Conservation (phyloP, 495 filamentous ascomycete genomes). For the Clavariopsis aquatica region DNA sequence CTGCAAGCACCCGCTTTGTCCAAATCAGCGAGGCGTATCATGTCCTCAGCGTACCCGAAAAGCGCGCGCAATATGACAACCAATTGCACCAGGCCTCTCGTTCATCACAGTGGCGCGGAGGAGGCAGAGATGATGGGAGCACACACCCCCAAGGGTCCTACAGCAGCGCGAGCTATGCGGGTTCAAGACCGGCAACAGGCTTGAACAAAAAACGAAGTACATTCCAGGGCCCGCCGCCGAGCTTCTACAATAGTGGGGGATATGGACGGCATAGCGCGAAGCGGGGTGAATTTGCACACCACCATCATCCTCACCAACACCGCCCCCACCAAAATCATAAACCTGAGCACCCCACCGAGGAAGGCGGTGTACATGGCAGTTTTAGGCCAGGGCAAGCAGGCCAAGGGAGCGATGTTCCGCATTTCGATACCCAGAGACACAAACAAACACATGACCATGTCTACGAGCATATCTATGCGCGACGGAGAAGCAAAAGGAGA, state of each 20-base stretch:
- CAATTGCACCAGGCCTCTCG: conserved; percentile 45
- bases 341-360: not conserved
- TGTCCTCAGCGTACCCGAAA: conserved; percentile 63
- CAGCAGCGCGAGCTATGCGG: conserved; percentile 33
- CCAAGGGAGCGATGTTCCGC: conserved; percentile 55
- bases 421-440: conserved; percentile 69
- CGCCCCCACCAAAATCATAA: not conserved
- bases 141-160: conserved; percentile 15
- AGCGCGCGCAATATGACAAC: conserved; percentile 77
- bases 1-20: conserved; percentile 76
- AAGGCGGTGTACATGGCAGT: conserved; percentile 37
- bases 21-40: conserved; percentile 84
- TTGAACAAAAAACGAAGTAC: conserved; percentile 71
- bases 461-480: conserved; percentile 46
- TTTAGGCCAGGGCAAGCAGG: conserved; percentile 48
- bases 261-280: conserved; percentile 60
- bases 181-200: conserved; percentile 56
- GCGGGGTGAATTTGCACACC: conserved; percentile 39
- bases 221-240: conserved; percentile 84
- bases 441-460: conserved; percentile 67
- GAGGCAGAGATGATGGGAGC: not conserved
- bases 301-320: conserved; percentile 4
- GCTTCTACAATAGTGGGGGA: conserved; percentile 79
- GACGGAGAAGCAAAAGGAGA: conserved; percentile 40
- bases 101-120: conserved; percentile 45